A percentile compares a stretch with the other conserved stretches of the same genome.
Evolutionary conservation across 2,329 filamentous ascomycete species (phyloP).

Genomic region (Botrytis galanthina): DNA sequence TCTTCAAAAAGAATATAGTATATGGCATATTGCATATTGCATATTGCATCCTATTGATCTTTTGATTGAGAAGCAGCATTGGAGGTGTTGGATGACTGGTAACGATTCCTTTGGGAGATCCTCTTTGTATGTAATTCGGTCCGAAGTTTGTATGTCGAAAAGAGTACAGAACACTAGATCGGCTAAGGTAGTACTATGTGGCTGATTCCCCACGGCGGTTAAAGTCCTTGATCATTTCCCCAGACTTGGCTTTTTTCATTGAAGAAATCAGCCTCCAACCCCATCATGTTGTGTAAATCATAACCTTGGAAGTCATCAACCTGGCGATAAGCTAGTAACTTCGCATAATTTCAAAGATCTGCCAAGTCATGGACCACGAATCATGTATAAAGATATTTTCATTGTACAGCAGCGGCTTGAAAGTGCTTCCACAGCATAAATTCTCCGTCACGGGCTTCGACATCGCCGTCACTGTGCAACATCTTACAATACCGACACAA

Average conservation of each 20-base stretch:
- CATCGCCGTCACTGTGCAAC: not conserved
- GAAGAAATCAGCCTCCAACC: not conserved
- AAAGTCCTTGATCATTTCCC: slow-evolving; percentile 11
- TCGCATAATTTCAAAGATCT: not conserved
- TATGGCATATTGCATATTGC: not conserved
- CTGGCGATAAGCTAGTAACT: not conserved
- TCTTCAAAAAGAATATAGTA: not conserved
- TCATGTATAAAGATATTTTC: not conserved
- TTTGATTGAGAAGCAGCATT: not conserved
- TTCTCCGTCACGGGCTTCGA: not conserved
- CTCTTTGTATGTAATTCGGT: slow-evolving; percentile 1
- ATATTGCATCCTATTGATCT: not conserved
- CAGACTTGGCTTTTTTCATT: slow-evolving; percentile 1
- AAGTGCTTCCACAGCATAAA: not conserved
- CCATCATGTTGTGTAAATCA: not conserved
- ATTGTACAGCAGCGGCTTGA: not conserved
- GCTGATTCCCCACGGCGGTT: not conserved
- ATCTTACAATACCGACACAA: not conserved
- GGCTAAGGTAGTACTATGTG: not conserved
- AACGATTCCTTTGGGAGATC: not conserved
- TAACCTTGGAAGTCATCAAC: not conserved
- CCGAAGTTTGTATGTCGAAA: not conserved
- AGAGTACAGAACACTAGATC: not conserved
- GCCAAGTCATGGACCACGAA: not conserved
- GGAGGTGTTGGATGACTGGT: not conserved